phyloP scores from a whole-genome alignment of 495 filamentous ascomycete species.

The Neurospora africana region DNA sequence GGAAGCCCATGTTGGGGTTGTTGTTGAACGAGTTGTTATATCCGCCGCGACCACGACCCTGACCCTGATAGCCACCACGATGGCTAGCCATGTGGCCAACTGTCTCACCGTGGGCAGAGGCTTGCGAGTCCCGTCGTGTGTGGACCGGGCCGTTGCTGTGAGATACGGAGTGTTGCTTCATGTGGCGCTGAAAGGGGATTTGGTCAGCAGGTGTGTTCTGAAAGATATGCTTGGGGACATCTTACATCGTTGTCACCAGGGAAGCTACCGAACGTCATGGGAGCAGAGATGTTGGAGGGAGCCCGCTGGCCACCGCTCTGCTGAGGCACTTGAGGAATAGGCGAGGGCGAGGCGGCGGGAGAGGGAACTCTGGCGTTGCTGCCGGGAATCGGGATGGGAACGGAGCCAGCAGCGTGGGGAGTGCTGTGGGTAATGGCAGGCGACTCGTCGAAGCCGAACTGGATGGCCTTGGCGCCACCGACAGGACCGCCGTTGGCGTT shows the following conservation, averaged over 20 bases:
- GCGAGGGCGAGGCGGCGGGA: constrained; percentile 70
- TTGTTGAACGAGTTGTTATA: constrained; percentile 48
- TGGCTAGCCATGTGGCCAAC: constrained; percentile 46
- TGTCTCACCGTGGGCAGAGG: constrained; percentile 69
- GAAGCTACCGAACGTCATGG: constrained; percentile 73
- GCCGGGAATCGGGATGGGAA: constrained; percentile 56
- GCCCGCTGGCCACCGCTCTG: constrained; percentile 79
- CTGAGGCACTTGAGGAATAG: constrained; percentile 72
- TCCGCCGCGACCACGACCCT: constrained; percentile 49
- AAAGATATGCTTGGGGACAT: constrained; percentile 8
- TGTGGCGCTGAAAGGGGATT: constrained; percentile 37
- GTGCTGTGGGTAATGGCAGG: constrained; percentile 55
- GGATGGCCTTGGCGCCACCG: constrained; percentile 44
- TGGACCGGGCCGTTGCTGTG: constrained; percentile 58
- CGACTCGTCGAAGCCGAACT: constrained; percentile 73
- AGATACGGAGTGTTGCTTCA: constrained; percentile 37
- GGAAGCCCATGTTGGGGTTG: constrained; percentile 56
- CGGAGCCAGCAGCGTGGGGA: constrained; percentile 43
- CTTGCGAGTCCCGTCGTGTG: constrained; percentile 70
- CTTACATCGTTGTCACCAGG: constrained; percentile 65
- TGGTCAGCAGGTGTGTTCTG: constrained; percentile 20
- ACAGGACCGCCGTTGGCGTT: constrained; percentile 63
- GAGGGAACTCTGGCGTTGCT: constrained; percentile 57
- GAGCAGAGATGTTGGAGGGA: constrained; percentile 54
- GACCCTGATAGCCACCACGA: constrained; percentile 30